phyloP scores from a whole-genome alignment of 2,329 filamentous ascomycete genomes.

The Aspergillus eucalypticola region DNA sequence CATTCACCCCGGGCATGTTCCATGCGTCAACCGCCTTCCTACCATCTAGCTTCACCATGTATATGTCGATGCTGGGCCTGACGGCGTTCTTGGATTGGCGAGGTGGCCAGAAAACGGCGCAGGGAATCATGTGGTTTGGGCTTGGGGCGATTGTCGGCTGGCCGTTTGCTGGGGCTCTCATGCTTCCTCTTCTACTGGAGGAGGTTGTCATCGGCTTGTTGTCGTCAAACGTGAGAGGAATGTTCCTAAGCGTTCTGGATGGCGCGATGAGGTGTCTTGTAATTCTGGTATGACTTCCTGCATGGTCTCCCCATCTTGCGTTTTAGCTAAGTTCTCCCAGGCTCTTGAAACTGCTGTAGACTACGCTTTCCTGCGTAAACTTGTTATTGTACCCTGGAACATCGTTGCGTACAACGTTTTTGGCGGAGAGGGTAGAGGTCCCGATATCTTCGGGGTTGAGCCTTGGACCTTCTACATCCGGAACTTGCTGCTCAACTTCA shows the following conservation, averaged over 20 bases:
- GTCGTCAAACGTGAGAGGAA: constrained; percentile 60
- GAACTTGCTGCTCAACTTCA: constrained; percentile 91
- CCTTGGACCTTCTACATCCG: constrained; percentile 96
- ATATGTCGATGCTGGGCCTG: constrained; percentile 80
- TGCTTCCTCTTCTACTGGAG: constrained; percentile 77
- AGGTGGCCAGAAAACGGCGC: constrained; percentile 73
- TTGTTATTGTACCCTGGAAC: constrained; percentile 79
- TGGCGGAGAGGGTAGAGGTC: constrained; percentile 72
- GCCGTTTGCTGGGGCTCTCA: constrained; percentile 87
- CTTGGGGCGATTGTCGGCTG: constrained; percentile 83
- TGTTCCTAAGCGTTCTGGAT: constrained; percentile 63
- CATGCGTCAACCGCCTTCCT: constrained; percentile 84
- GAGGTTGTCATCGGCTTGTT: constrained; percentile 62
- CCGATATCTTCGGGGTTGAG: constrained; percentile 91
- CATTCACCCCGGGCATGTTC: constrained; percentile 88
- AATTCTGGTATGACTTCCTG: constrained; percentile 62
- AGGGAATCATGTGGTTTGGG: constrained; percentile 89
- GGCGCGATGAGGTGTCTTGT: constrained; percentile 67
- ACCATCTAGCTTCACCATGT: constrained; percentile 97
- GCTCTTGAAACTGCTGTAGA: constrained; percentile 70
- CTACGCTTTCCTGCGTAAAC: constrained; percentile 79
- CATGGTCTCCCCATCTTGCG: background rate
- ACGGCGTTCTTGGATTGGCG: constrained; percentile 89
- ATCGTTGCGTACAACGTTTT: constrained; percentile 97
- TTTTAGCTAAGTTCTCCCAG: constrained; percentile 46